A percentile compares a stretch with the other conserved stretches of the same genome.
phyloP scores from a whole-genome alignment of 1,284 basidiomycete genomes.

The Leccinum fuscescens region DNA sequence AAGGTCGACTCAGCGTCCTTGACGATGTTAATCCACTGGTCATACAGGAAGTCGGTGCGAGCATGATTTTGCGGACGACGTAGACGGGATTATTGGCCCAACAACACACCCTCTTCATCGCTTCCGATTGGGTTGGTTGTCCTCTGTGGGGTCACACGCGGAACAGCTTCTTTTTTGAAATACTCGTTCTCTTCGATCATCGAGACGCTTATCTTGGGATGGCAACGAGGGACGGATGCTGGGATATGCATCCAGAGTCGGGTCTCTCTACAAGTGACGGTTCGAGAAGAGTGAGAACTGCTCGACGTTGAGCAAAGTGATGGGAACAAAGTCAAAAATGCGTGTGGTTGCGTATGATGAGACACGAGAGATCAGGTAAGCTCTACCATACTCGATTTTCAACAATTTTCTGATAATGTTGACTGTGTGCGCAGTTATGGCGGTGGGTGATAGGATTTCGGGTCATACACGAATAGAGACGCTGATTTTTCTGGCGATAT shows the following conservation, averaged over 20 bases:
- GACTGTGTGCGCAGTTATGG: not conserved
- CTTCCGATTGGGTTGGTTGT: not conserved
- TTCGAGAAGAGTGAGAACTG: not conserved
- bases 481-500: not conserved
- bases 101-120: not conserved
- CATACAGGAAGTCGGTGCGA: not conserved
- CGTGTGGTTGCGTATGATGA: not conserved
- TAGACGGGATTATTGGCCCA: constrained; percentile 4
- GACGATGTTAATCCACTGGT: constrained; percentile 7
- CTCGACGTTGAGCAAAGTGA: not conserved
- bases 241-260: not conserved
- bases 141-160: not conserved
- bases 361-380: not conserved
- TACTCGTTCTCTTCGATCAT: not conserved
- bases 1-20: constrained; percentile 5
- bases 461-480: not conserved
- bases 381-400: not conserved
- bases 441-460: not conserved
- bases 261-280: not conserved
- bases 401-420: not conserved
- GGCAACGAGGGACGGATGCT: not conserved
- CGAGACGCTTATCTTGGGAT: not conserved
- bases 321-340: not conserved
- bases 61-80: not conserved
- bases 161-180: not conserved